phyloP scores from a whole-genome alignment of 257 asterid species.

The Solanum chiquidenum region DNA sequence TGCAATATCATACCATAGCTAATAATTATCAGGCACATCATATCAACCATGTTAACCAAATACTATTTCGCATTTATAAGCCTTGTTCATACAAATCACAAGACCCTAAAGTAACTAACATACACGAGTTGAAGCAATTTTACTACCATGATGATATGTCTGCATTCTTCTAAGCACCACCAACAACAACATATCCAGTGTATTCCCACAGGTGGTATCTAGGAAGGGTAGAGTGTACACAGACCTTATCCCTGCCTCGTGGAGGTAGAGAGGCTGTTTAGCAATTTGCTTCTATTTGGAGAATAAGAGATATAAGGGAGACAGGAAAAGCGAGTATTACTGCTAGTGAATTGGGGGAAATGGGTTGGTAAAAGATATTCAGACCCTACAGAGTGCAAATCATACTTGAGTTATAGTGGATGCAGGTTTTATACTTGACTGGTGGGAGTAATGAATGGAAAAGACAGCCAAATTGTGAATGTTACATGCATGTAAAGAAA shows the following conservation, averaged over 20 bases:
- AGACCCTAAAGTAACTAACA: not conserved
- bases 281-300: not conserved
- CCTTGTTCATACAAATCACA: not conserved
- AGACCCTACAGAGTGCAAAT: not conserved
- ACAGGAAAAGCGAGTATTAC: not conserved
- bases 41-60: not conserved
- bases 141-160: not conserved
- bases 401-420: not conserved
- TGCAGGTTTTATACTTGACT: not conserved
- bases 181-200: not conserved
- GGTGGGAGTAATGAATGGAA: not conserved
- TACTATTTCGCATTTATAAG: not conserved
- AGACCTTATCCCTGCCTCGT: too few species aligned
- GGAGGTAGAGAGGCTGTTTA: not conserved
- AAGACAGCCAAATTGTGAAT: not conserved
- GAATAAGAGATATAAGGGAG: not conserved
- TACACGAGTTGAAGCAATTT: not conserved
- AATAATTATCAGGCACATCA: not conserved
- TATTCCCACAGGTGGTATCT: not conserved
- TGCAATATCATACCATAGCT: not conserved
- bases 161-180: not conserved
- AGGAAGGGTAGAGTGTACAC: not conserved
- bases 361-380: not conserved
- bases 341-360: not conserved
- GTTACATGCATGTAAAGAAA: not conserved